These are phyloP conservation scores for Solanum arcanum DNA, from an alignment of 257 asterid genomes.

Conservation along the genomic window DNA sequence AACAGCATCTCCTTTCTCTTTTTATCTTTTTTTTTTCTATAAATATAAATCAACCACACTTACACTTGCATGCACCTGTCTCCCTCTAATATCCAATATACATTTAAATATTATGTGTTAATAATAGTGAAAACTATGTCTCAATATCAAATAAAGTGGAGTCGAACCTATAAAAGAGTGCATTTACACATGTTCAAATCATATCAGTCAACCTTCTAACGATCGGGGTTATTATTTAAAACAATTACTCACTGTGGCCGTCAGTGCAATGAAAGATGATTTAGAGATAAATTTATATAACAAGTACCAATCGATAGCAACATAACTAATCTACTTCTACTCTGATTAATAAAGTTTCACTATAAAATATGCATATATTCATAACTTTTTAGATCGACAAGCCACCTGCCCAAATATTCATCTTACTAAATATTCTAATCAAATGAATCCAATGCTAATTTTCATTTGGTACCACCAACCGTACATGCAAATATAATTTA, in stretches of 20 bases:
- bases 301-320: neutral
- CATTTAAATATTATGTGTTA: neutral
- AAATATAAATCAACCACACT: neutral
- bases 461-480: neutral
- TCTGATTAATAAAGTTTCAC: neutral
- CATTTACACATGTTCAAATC: neutral
- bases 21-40: neutral
- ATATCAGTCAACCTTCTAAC: neutral
- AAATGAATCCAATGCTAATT: neutral
- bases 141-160: too few species aligned
- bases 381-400: neutral
- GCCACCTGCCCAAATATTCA: neutral
- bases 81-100: neutral
- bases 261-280: neutral
- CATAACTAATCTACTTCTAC: neutral
- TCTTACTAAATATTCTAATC: neutral
- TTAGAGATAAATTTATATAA: neutral
- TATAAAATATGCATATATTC: neutral
- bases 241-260: neutral
- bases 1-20: conserved; percentile 34
- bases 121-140: too few species aligned
- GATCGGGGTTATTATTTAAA: neutral
- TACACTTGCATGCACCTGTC: neutral
- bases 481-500: neutral
- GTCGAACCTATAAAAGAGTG: neutral